phyloP scores from a whole-genome alignment of 2,329 filamentous ascomycete species.

The Cercospora nicotianae region DNA sequence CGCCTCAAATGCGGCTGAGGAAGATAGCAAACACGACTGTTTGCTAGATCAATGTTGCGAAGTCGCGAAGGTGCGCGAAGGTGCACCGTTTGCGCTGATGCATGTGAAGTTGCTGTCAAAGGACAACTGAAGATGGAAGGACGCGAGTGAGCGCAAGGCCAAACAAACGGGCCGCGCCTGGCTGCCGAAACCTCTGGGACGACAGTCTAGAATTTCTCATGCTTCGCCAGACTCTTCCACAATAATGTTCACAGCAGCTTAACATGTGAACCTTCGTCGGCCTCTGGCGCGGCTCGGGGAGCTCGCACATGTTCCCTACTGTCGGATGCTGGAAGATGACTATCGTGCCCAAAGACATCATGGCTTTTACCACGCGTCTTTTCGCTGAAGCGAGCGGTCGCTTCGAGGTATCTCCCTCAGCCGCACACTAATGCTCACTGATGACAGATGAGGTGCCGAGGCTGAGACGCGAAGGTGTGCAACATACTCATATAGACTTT shows the following conservation, averaged over 20 bases:
- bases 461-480: neutral
- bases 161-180: neutral
- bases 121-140: neutral
- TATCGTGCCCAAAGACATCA: neutral
- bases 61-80: neutral
- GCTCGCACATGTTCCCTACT: neutral
- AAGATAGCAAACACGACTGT: constrained; percentile 1
- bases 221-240: neutral
- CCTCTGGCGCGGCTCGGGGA: neutral
- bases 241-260: neutral
- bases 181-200: neutral
- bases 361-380: neutral
- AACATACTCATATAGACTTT: neutral
- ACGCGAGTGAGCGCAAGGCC: neutral
- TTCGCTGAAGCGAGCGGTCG: constrained; percentile 1
- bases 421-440: constrained; percentile 7
- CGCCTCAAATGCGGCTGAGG: constrained; percentile 6
- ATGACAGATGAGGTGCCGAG: neutral
- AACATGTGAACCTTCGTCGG: neutral
- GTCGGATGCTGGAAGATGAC: neutral
- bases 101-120: neutral
- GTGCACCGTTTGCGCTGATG: neutral
- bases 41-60: constrained; percentile 7
- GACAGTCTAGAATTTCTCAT: neutral
- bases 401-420: constrained; percentile 8